phyloP scores from a whole-genome alignment of 768 basidiomycete genomes.

The Naematelia encephala region DNA sequence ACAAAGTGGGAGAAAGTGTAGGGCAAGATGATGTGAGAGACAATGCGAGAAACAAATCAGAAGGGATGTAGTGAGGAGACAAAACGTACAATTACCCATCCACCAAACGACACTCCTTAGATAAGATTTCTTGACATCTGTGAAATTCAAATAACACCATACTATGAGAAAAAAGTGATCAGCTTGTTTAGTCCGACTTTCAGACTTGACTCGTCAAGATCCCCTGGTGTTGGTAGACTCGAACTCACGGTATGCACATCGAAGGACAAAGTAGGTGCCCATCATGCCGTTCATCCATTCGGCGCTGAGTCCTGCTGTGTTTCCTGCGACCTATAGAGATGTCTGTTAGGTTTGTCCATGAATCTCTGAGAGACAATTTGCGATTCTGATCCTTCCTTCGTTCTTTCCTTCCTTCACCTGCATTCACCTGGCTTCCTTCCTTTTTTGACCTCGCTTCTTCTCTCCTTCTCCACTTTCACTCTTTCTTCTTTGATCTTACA shows the following conservation, averaged over 20 bases:
- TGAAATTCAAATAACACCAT: conserved; percentile 31
- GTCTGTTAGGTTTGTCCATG: background rate
- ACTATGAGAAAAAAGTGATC: no score
- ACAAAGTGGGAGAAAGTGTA: background rate
- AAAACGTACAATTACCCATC: conserved; percentile 36
- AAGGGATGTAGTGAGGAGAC: background rate
- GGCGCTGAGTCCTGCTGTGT: conserved; percentile 23
- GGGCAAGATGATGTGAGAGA: background rate
- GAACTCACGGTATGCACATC: conserved; percentile 31
- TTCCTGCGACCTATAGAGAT: conserved; percentile 39
- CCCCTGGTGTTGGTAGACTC: no score
- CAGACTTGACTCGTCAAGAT: no score
- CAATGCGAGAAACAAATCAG: background rate
- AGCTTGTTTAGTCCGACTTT: no score
- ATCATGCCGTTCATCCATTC: conserved; percentile 35
- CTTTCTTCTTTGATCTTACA: background rate
- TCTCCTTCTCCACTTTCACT: background rate
- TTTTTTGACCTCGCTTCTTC: background rate
- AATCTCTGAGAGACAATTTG: no score
- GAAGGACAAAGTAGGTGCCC: conserved; percentile 21
- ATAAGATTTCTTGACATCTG: conserved; percentile 16
- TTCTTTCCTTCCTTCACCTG: no score
- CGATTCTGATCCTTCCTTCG: no score
- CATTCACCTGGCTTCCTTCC: background rate
- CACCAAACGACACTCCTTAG: conserved; percentile 27